Percentiles rank a stretch among this genome's conserved stretches.
These are phyloP conservation scores for Podospora fimiseda DNA, from an alignment of 495 filamentous ascomycete genomes.

Conservation along the genomic window DNA sequence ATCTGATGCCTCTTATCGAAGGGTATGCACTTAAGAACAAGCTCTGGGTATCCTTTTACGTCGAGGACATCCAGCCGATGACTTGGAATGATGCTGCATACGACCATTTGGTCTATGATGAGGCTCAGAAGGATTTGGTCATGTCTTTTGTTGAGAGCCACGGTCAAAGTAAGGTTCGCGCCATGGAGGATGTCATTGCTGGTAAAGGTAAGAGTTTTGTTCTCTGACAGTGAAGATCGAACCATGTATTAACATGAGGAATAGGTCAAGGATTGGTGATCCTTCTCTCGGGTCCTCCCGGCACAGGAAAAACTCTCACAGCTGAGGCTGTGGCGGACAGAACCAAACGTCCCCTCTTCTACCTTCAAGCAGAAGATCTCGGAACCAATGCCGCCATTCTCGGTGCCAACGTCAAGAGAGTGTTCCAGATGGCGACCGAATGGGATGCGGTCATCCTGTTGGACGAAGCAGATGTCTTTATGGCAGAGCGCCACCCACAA, in stretches of 20 bases:
- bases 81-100: conserved; percentile 34
- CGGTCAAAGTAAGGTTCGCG: conserved; percentile 2
- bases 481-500: conserved; percentile 37
- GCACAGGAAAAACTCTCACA: conserved; percentile 55
- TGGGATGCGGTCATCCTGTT: conserved; percentile 51
- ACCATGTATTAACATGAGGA: background rate
- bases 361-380: conserved; percentile 49
- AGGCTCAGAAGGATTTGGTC: conserved; percentile 35
- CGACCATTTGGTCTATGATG: conserved; percentile 33
- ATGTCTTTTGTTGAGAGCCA: conserved; percentile 38
- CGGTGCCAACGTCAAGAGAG: conserved; percentile 42
- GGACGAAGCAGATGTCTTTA: conserved; percentile 49
- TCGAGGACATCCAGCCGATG: conserved; percentile 30
- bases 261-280: conserved; percentile 27
- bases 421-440: conserved; percentile 45
- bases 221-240: too few relatives aligned
- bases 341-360: conserved; percentile 43
- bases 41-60: conserved; percentile 32
- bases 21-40: conserved; percentile 39
- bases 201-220: conserved; percentile 18
- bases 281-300: conserved; percentile 42
- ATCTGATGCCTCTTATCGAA: conserved; percentile 30
- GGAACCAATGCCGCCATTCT: conserved; percentile 41
- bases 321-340: conserved; percentile 49
- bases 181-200: conserved; percentile 18